Evolutionary conservation across 306 rosid species (phyloP).

Genomic region (Boehmeria nivea): DNA sequence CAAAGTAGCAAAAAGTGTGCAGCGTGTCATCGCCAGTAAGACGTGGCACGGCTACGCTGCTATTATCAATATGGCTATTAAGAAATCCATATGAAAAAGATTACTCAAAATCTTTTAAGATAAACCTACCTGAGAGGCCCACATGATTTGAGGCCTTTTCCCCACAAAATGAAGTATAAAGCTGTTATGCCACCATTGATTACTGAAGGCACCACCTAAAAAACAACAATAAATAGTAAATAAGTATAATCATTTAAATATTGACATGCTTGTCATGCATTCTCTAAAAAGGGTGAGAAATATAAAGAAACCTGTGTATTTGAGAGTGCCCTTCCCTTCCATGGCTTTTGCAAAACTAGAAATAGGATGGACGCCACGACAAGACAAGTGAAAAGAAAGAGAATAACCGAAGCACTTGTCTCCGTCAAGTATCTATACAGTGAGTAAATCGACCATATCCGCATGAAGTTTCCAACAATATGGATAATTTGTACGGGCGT

Average conservation of each 20-base stretch:
- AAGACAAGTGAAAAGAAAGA: conserved; percentile 76
- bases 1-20: no score
- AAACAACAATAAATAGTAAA: conserved; percentile 22
- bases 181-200: conserved; percentile 94
- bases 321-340: conserved; percentile 95
- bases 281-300: conserved; percentile 2
- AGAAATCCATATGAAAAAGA: no score
- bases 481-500: conserved; percentile 93
- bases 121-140: conserved; percentile 87
- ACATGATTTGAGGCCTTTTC: conserved; percentile 95
- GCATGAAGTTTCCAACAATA: conserved; percentile 68
- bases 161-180: conserved; percentile 83
- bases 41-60: no score
- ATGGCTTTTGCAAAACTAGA: conserved; percentile 87
- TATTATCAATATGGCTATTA: no score
- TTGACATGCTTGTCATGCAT: not conserved
- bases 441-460: conserved; percentile 96
- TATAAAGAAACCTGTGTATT: conserved; percentile 64
- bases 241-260: not conserved
- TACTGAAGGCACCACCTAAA: conserved; percentile 89
- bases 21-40: no score
- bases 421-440: conserved; percentile 68
- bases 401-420: conserved; percentile 82
- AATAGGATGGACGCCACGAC: conserved; percentile 72
- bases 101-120: conserved; percentile 11